Conservation (phyloP, 2,329 filamentous ascomycete genomes). For the Paracorniculantispora psalliotae region DNA sequence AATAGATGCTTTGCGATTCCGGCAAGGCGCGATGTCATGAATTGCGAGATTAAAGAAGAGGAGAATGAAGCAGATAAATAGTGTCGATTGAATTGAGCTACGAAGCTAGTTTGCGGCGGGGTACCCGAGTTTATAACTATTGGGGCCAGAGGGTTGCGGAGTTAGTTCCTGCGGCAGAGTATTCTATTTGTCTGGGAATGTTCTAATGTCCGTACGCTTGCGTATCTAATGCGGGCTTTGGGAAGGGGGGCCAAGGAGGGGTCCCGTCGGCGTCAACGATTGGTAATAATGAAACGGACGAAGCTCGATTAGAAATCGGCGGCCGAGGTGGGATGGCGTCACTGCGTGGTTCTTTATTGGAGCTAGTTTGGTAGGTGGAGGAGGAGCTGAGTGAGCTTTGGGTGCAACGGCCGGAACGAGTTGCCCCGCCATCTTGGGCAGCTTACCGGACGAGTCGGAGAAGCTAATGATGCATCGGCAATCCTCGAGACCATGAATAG, state of each 20-base stretch:
- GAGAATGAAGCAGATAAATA: no score
- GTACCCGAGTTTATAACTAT: not conserved
- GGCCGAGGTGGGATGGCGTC: conserved; percentile 4
- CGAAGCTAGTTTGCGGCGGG: no score
- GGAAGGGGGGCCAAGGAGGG: not conserved
- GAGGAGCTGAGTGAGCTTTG: not conserved
- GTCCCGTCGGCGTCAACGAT: not conserved
- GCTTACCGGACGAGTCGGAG: no score
- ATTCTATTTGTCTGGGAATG: not conserved
- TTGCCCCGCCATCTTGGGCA: no score
- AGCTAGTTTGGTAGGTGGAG: not conserved
- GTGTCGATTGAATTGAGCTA: no score
- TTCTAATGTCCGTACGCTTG: not conserved
- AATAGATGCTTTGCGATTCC: conserved; percentile 24
- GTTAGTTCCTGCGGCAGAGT: not conserved
- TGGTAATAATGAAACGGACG: conserved; percentile 6
- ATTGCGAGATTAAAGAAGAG: not conserved
- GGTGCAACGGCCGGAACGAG: no score
- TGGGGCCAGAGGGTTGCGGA: not conserved
- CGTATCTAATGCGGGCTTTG: not conserved
- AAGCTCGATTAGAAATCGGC: conserved; percentile 11
- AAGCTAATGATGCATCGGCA: not conserved
- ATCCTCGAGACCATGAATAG: no score
- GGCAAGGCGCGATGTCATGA: conserved; percentile 24
- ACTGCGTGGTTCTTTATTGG: not conserved